phyloP scores from a whole-genome alignment of 2,329 filamentous ascomycete genomes.

The Ascochyta clinopodiicola region DNA sequence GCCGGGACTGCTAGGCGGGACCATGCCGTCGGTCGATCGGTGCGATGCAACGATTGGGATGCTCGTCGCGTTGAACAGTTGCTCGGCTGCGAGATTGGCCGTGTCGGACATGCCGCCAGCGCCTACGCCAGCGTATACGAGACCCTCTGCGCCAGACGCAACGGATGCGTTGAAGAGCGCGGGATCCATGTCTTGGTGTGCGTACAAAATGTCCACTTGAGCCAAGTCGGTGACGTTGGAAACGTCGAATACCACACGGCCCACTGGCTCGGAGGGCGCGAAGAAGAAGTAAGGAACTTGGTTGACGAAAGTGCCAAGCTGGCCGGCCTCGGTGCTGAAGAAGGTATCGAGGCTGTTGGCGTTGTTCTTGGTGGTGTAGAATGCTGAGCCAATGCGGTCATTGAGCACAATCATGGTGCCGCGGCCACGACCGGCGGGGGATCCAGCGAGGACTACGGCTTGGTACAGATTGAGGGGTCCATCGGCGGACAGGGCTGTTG shows the following conservation, averaged over 20 bases:
- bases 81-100: conserved; percentile 48
- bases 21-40: conserved; percentile 60
- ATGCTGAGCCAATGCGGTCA: conserved; percentile 65
- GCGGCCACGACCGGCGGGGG: conserved; percentile 54
- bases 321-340: conserved; percentile 60
- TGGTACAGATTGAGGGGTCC: conserved; percentile 68
- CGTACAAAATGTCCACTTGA: conserved; percentile 63
- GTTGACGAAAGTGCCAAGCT: conserved; percentile 65
- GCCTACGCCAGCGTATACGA: conserved; percentile 64
- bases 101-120: conserved; percentile 55
- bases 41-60: conserved; percentile 61
- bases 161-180: conserved; percentile 57
- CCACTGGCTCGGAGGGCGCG: conserved; percentile 54
- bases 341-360: conserved; percentile 70
- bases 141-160: conserved; percentile 59
- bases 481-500: conserved; percentile 67
- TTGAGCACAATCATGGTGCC: conserved; percentile 68
- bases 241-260: conserved; percentile 52
- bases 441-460: conserved; percentile 63
- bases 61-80: conserved; percentile 54
- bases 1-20: conserved; percentile 42
- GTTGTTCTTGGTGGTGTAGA: conserved; percentile 67
- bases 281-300: conserved; percentile 68
- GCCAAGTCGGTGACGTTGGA: conserved; percentile 57
- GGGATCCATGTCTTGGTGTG: conserved; percentile 61